A percentile compares a stretch with the other conserved stretches of the same genome.
Conservation (phyloP, 2,329 filamentous ascomycete genomes). For the Claviceps pazoutovae region DNA sequence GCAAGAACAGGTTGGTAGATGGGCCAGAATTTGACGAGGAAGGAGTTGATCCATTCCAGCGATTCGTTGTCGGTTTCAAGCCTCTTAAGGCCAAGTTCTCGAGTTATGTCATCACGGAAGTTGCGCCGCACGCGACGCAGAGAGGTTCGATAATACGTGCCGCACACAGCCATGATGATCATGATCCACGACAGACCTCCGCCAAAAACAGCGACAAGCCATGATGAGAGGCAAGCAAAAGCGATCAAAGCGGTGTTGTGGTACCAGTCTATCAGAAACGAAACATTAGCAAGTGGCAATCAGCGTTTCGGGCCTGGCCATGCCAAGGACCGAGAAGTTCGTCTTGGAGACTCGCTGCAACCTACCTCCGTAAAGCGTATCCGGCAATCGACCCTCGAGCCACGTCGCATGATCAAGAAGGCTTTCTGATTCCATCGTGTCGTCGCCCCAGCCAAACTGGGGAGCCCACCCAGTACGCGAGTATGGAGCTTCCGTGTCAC, state of each 20-base stretch:
- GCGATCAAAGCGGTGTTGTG: slow-evolving; percentile 91
- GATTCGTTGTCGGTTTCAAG: slow-evolving; percentile 86
- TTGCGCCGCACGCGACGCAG: slow-evolving; percentile 87
- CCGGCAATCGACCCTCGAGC: slow-evolving; percentile 69
- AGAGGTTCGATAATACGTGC: slow-evolving; percentile 93
- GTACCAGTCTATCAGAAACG: slow-evolving; percentile 72
- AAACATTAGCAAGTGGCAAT: neutral
- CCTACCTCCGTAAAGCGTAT: slow-evolving; percentile 79
- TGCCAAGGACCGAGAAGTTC: neutral
- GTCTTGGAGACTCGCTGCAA: neutral
- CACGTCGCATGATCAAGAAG: slow-evolving; percentile 79
- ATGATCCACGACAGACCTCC: slow-evolving; percentile 90
- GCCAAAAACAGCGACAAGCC: slow-evolving; percentile 78
- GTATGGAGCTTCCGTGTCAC: slow-evolving; percentile 34
- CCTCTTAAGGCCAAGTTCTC: slow-evolving; percentile 74
- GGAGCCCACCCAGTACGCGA: slow-evolving; percentile 73
- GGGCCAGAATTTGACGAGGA: slow-evolving; percentile 97
- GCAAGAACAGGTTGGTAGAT: slow-evolving; percentile 93
- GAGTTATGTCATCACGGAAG: slow-evolving; percentile 84
- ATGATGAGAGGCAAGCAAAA: slow-evolving; percentile 82
- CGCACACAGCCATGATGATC: slow-evolving; percentile 80
- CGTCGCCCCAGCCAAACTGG: slow-evolving; percentile 57
- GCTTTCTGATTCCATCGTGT: slow-evolving; percentile 45
- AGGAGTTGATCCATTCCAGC: slow-evolving; percentile 98
- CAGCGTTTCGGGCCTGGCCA: neutral